These are phyloP conservation scores for Epichloe hybrida DNA, from an alignment of 2,329 filamentous ascomycete species.

Conservation along the genomic window DNA sequence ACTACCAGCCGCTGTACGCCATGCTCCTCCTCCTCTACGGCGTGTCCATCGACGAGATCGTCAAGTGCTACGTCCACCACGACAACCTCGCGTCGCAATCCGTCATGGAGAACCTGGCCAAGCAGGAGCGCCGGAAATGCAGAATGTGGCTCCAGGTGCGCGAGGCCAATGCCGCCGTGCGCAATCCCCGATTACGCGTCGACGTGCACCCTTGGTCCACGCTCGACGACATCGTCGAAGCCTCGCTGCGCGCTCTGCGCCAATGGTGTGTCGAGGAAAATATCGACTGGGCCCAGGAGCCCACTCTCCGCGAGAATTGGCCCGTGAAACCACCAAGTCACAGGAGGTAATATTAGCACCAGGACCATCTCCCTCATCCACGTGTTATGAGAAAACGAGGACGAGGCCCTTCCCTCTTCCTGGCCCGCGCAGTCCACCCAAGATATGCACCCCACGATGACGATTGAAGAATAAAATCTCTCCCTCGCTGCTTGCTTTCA, in stretches of 20 bases:
- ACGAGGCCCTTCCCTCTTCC: too few species aligned
- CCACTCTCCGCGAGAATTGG: constrained; percentile 15
- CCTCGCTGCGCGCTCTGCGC: constrained; percentile 26
- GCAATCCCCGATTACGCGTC: constrained; percentile 16
- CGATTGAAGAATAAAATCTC: too few species aligned
- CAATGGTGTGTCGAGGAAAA: constrained; percentile 31
- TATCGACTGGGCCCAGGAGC: constrained; percentile 32
- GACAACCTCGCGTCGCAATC: constrained; percentile 8
- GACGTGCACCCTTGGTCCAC: constrained; percentile 27
- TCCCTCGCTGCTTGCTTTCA: too few species aligned
- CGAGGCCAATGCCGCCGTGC: constrained; percentile 19
- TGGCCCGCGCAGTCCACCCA: too few species aligned
- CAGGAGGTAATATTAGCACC: not conserved
- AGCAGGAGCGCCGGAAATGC: constrained; percentile 14
- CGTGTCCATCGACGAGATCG: constrained; percentile 31
- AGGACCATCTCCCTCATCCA: too few species aligned
- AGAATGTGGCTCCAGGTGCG: constrained; percentile 17
- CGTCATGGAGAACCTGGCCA: constrained; percentile 11
- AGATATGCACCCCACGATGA: too few species aligned
- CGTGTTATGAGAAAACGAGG: too few species aligned
- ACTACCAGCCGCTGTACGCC: constrained; percentile 27
- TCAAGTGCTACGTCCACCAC: constrained; percentile 20
- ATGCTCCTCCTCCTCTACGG: constrained; percentile 31
- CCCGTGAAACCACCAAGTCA: constrained; percentile 6
- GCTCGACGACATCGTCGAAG: constrained; percentile 29